Base-by-base conservation (phyloP, 2,329 filamentous ascomycete species). In the Paecilomyces variotii region DNA sequence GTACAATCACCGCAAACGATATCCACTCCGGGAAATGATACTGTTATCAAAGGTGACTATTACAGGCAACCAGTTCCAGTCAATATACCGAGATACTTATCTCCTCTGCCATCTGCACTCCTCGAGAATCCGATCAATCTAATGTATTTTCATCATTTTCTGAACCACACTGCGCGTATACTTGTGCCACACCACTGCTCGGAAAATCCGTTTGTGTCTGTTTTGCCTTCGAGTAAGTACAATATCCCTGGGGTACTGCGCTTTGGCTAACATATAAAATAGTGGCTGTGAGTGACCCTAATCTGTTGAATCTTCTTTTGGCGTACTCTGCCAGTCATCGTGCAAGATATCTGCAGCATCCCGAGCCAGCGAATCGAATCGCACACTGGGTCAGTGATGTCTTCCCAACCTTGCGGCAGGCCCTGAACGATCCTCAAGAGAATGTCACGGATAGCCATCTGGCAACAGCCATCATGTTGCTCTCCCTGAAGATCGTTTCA, bases 301-400 rank as follows among this genome's bases (percentile, higher is more conserved):
- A 91, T 66, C 81, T 95, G 0, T 79, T 95, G 56, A 89, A 89
- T 63, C 78, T 95, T 32, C 78, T 94, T 54, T 80, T 95, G 26
- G 87, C 90, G 24, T 95, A 91, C 71, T 91, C 89, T 65, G 90
- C 90, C n/a, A 90, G 87, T 28, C 90, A 95, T 70, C 84, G 90
- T 58, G 88, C 90, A 9, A 84, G 87, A 52, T 82, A 93, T 32
- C 78, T 94, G 24, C 82, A 83, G 32, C 88, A 93, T 62, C 81
- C 82, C 0, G 89, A 93, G 69, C 90, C 90, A 4, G 82, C 82
- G 5, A 88, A 87, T 68, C 84, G 90, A 25, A 94, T 95, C 63
- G 89, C 90, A 1, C 79, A 84, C 45, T 94, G 88, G 87, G 89
- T 94, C 27, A 82, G 88, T 67, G 84, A 90, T 64, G 88, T 79